These are phyloP conservation scores for Hyaloraphidium curvatum DNA, from an alignment of 192 early-diverging fungal species.

Conservation along the genomic window DNA sequence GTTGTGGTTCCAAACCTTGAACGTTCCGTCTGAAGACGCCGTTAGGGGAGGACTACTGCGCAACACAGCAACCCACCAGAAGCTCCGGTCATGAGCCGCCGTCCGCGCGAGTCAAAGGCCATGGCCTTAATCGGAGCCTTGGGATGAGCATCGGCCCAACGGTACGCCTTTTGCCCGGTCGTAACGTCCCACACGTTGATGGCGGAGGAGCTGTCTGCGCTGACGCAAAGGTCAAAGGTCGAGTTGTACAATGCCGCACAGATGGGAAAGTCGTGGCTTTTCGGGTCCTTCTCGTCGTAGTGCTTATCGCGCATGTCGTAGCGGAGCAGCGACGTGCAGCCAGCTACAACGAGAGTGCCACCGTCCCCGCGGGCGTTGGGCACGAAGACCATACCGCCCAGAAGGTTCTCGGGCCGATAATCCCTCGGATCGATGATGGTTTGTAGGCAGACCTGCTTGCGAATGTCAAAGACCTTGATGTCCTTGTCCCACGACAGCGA, in stretches of 20 bases:
- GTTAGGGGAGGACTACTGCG: not conserved
- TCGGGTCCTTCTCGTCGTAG: not conserved
- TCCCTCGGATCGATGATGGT: slow-evolving; percentile 11
- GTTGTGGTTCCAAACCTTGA: not conserved
- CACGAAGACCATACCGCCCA: slow-evolving; percentile 19
- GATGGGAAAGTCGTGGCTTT: slow-evolving; percentile 25
- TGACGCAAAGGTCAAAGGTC: slow-evolving; percentile 23
- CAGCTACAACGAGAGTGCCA: slow-evolving; percentile 14
- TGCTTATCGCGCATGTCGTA: slow-evolving; percentile 17
- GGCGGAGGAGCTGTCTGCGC: slow-evolving; percentile 21
- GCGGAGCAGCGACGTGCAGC: slow-evolving; percentile 8
- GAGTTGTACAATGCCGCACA: slow-evolving; percentile 22
- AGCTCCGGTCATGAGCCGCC: slow-evolving; percentile 29
- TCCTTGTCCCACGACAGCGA: slow-evolving; percentile 23
- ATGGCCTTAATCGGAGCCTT: slow-evolving; percentile 29
- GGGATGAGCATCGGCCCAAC: slow-evolving; percentile 21
- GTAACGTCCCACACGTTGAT: slow-evolving; percentile 30
- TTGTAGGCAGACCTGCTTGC: slow-evolving; percentile 29
- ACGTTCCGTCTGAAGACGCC: not conserved
- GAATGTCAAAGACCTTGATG: slow-evolving; percentile 33
- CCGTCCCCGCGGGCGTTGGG: slow-evolving; percentile 6
- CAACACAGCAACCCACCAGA: not conserved
- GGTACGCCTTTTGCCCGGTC: slow-evolving; percentile 24
- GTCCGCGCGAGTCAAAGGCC: slow-evolving; percentile 20
- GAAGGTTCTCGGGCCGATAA: slow-evolving; percentile 17